A percentile compares a stretch with the other conserved stretches of the same genome.
phyloP scores from a whole-genome alignment of 1,139 yeast genomes.

The Debaryomyces nepalensis region DNA sequence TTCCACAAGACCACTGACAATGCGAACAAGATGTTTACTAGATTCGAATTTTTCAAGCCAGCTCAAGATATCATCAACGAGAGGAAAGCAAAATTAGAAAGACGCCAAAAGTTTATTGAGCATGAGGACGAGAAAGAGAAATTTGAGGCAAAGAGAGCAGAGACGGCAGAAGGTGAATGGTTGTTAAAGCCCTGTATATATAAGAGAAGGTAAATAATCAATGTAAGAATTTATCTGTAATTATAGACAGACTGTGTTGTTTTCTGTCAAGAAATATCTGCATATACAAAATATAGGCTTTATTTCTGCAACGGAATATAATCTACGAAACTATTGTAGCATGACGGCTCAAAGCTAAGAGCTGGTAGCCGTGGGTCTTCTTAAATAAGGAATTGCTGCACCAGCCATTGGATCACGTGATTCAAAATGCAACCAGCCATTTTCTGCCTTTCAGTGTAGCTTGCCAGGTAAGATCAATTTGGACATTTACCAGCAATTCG shows the following conservation, averaged over 20 bases:
- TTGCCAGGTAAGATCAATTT: background rate
- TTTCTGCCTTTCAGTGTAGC: background rate
- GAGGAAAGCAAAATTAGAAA: slow-evolving; percentile 63
- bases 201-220: slow-evolving; percentile 70
- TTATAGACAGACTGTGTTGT: too few relatives aligned
- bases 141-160: slow-evolving; percentile 57
- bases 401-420: slow-evolving; percentile 16
- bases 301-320: too few relatives aligned
- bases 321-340: too few relatives aligned
- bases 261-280: too few relatives aligned
- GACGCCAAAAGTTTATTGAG: slow-evolving; percentile 74
- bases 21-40: slow-evolving; percentile 87
- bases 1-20: slow-evolving; percentile 89
- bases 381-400: background rate
- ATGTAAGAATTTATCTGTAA: slow-evolving; percentile 3
- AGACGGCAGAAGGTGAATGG: slow-evolving; percentile 82
- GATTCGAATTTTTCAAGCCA: slow-evolving; percentile 93
- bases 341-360: too few relatives aligned
- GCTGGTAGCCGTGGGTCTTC: too few relatives aligned
- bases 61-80: slow-evolving; percentile 70
- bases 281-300: too few relatives aligned
- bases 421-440: slow-evolving; percentile 17
- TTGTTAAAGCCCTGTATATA: slow-evolving; percentile 93
- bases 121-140: slow-evolving; percentile 64
- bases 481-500: slow-evolving; percentile 8